Conservation (phyloP, 495 filamentous ascomycete genomes). For the Lasiosphaeris hirsuta region DNA sequence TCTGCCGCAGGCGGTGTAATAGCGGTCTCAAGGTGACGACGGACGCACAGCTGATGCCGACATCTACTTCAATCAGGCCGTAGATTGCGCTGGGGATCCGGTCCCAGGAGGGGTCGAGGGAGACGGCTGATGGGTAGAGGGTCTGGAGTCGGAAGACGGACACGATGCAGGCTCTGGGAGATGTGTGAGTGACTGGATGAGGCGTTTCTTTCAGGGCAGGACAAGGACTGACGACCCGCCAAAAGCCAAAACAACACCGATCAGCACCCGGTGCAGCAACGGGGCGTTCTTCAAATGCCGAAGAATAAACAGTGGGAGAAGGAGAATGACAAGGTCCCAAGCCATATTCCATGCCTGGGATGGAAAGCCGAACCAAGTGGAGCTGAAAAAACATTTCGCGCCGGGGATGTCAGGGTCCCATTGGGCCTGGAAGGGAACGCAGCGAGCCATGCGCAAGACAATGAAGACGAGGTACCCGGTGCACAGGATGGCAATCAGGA, state of each 20-base stretch:
- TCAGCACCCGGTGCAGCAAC: constrained; percentile 2
- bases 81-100: constrained; percentile 6
- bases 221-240: constrained; percentile 2
- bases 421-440: constrained; percentile 3
- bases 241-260: constrained; percentile 10
- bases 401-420: constrained; percentile 8
- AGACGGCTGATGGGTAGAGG: constrained; percentile 9
- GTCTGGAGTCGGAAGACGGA: constrained; percentile 7
- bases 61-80: constrained; percentile 9
- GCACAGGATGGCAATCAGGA: background rate
- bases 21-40: constrained; percentile 8
- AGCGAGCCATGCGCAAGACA: constrained; percentile 5
- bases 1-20: background rate
- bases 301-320: constrained; percentile 7
- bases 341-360: constrained; percentile 1
- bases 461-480: background rate
- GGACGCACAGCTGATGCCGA: constrained; percentile 15
- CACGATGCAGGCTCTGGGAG: constrained; percentile 10
- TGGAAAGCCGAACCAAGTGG: constrained; percentile 2
- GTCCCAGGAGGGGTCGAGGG: constrained; percentile 13
- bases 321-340: constrained; percentile 12
- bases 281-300: constrained; percentile 4
- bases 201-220: background rate
- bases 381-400: constrained; percentile 2
- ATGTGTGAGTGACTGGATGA: background rate